Conservation (phyloP, 352 stramenopile species). For the Globisporangium parvum region DNA sequence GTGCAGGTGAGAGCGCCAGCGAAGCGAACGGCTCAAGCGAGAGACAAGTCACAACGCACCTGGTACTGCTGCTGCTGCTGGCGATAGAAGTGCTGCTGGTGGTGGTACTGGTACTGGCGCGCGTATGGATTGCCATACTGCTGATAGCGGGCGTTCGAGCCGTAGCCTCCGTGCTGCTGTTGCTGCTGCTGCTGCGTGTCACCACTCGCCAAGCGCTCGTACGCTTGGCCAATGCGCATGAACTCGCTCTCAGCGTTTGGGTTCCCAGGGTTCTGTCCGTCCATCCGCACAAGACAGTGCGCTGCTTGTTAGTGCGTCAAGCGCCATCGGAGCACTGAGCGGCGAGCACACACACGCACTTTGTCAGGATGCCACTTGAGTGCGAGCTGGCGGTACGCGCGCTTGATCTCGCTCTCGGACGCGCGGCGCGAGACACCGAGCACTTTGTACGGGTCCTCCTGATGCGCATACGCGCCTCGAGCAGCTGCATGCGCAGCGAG, state of each 20-base stretch:
- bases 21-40: too few species aligned
- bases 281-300: background rate
- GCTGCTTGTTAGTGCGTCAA: background rate
- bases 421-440: slow-evolving; percentile 55
- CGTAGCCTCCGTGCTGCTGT: slow-evolving; percentile 1
- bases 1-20: too few species aligned
- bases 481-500: slow-evolving; percentile 3
- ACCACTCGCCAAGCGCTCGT: slow-evolving; percentile 52
- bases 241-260: slow-evolving; percentile 66
- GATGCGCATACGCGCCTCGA: slow-evolving; percentile 8
- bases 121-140: slow-evolving; percentile 4
- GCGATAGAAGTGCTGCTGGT: slow-evolving; percentile 42
- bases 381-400: slow-evolving; percentile 77
- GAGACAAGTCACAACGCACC: too few species aligned
- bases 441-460: slow-evolving; percentile 72
- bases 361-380: slow-evolving; percentile 91
- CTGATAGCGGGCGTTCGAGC: slow-evolving; percentile 10
- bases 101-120: slow-evolving; percentile 32
- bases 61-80: slow-evolving; percentile 34
- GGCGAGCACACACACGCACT: slow-evolving; percentile 41
- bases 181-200: slow-evolving; percentile 12
- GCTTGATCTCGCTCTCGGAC: slow-evolving; percentile 75
- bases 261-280: slow-evolving; percentile 49
- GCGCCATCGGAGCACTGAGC: background rate
- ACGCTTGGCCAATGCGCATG: slow-evolving; percentile 65